Base-by-base conservation (phyloP, 2,329 filamentous ascomycete species). In the Ophiostoma ips region DNA sequence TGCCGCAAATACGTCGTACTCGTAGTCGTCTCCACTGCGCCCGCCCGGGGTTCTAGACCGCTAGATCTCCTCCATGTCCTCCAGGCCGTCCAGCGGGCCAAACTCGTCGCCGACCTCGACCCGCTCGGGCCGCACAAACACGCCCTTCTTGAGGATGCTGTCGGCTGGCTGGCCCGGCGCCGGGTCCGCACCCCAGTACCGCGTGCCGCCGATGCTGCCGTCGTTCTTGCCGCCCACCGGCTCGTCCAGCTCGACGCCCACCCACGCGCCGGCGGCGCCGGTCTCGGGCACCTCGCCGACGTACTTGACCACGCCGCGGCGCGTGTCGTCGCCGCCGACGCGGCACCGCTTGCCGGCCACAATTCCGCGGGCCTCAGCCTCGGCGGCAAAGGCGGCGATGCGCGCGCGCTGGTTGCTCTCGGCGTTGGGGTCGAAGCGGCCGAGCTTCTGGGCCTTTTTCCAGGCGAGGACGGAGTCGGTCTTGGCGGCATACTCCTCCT, bases 391-490 rank as follows among this genome's bases (percentile, higher is more conserved):
- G 36, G 81, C 81, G 15, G 76, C 73, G 51, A 84, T 70, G 63
- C 85, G 85, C 55, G 85, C 76, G 62, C 86, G 73, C 62, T 88
- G 82, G 19, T 84, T 76, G 53, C 73, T 78, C 16, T 84, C 80
- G 8, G 88, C 87, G 58, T 83, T 74, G 12, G 92, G 92, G 62
- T 96, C 87, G 67, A 98, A 98, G 34, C 92, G 86, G 47, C 92
- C 92, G n/a, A 96, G 77, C 64, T 94, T 89, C 65, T 95, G 82
- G n/a, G 80, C 71, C 68, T 86, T 90, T 69, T 98, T 98, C 88
- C 88, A 96, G 6, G 89, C 86, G 21, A 95, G 76, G 13, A 98
- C 92, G 3, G 84, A 90, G 66, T 95, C 87, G 40, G 80, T 72
- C 61, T 89, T 87, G 60, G 80, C 79, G 63, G 88, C 87, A 67